Conservation (phyloP, 352 stramenopile genomes). For the Pythium graminicola region DNA sequence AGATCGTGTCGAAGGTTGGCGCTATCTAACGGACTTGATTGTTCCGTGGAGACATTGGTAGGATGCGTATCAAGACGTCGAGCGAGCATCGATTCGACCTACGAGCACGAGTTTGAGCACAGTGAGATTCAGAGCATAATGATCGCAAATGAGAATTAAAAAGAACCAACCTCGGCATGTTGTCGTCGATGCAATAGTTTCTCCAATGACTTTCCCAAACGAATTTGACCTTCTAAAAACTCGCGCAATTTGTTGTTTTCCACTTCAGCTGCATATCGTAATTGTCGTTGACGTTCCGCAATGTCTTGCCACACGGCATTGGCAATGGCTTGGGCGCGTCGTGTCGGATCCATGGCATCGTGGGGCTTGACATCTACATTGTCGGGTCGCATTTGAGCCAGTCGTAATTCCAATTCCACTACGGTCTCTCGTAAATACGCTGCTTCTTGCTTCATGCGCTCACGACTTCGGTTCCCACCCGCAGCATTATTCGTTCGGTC, state of each 20-base stretch:
- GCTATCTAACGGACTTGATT: not conserved
- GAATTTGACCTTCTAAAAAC: conserved; percentile 28
- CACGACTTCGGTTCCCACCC: conserved; percentile 18
- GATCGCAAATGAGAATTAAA: no score
- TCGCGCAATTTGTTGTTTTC: conserved; percentile 47
- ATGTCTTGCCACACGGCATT: conserved; percentile 10
- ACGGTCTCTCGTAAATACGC: conserved; percentile 21
- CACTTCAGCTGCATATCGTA: conserved; percentile 8
- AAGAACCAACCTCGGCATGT: conserved; percentile 3
- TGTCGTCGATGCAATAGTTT: conserved; percentile 6
- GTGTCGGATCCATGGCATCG: no score
- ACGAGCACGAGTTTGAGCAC: not conserved
- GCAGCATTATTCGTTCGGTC: not conserved
- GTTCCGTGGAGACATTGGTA: not conserved
- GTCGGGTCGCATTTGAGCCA: conserved; percentile 4
- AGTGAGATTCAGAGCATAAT: no score
- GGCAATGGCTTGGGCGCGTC: not conserved
- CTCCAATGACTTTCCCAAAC: conserved; percentile 11
- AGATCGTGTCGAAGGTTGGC: not conserved
- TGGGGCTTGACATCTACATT: no score
- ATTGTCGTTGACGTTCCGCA: conserved; percentile 10
- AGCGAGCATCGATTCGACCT: conserved; percentile 12
- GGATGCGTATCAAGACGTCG: not conserved
- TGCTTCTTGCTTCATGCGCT: conserved; percentile 23
- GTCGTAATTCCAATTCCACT: conserved; percentile 17